Evolutionary conservation across 2,329 filamentous ascomycete species (phyloP), one percentile per base, ranked within the genome.

Genomic region (Fusarium palustre): DNA sequence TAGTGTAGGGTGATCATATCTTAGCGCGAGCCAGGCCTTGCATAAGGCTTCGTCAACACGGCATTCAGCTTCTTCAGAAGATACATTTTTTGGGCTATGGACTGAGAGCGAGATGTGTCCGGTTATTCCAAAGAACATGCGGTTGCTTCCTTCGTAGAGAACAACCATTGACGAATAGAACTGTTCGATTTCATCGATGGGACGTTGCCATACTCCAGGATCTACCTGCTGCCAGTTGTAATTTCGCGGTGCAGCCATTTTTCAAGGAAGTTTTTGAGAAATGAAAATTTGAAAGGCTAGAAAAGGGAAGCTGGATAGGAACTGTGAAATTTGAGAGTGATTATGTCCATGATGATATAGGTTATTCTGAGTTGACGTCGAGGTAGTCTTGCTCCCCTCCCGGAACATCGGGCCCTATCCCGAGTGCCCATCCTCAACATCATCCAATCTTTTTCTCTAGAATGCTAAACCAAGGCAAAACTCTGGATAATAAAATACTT

Each of bases 61-160:
- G 0, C 39, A 15, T 10, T 67, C 58, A 11, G 69, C 62, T 0
- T 73, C 46, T 3, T 22, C 15, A 3, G 53, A 8, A 1, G 61
- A n/a, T 0, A 65, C 8, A 0, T 43, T n/a, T 2, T 55, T 13
- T 3, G 64, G 41, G 0, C 57, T n/a, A 0, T 58, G 24, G 4
- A 77, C 52, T 0, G 59, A 66, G 0, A 81, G 43, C 1, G 79
- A 79, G 3, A 82, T 45, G 20, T 79, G 78, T 0, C 79, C 81
- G 0, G 82, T 82, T 7, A 84, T 81, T 3, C 78, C 78, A 50
- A 83, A 83, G 63, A 78, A 81, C 54, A 76, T 79, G 2, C 80
- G 79, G 0, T 79, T 79, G 31, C 74, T 81, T 2, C 74, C 79
- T 25, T 79, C 72, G 39, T 78, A 82, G 0, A 72, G 65, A 13